Evolutionary conservation across 1,139 yeast species (phyloP).

Genomic region (Casaregolazyma lundiana): DNA sequence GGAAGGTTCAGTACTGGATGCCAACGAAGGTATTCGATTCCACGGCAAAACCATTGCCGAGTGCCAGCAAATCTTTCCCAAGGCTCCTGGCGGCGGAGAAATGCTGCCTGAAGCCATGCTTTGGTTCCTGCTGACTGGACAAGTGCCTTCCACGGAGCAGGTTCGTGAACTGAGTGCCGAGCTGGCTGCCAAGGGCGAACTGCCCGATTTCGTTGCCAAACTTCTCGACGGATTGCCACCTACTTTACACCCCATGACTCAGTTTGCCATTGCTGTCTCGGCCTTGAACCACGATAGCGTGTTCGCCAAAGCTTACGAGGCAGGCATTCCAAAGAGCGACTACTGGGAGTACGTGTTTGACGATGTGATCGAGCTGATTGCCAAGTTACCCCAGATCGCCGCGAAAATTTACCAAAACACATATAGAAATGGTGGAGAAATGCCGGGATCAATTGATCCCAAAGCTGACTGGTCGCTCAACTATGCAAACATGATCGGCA

Average conservation of each 20-base stretch:
- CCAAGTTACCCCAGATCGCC: slow-evolving; percentile 87
- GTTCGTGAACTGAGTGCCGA: slow-evolving; percentile 72
- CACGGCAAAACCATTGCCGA: slow-evolving; percentile 51
- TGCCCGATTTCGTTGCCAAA: slow-evolving; percentile 83
- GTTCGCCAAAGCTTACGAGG: slow-evolving; percentile 87
- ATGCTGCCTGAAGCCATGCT: slow-evolving; percentile 80
- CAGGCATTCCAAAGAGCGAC: slow-evolving; percentile 79
- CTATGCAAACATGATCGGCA: slow-evolving; percentile 80
- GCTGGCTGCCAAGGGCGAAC: slow-evolving; percentile 73
- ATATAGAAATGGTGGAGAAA: slow-evolving; percentile 74
- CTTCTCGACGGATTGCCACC: slow-evolving; percentile 79
- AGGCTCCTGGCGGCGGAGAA: slow-evolving; percentile 40
- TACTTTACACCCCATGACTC: slow-evolving; percentile 96
- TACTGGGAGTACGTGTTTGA: slow-evolving; percentile 94
- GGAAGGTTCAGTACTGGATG: slow-evolving; percentile 53
- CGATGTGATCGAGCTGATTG: slow-evolving; percentile 82
- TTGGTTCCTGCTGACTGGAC: slow-evolving; percentile 90
- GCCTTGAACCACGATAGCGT: slow-evolving; percentile 87
- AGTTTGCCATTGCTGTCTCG: slow-evolving; percentile 86
- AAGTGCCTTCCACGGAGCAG: slow-evolving; percentile 75
- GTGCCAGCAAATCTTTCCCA: slow-evolving; percentile 44
- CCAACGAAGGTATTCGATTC: slow-evolving; percentile 50
- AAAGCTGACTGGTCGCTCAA: slow-evolving; percentile 88
- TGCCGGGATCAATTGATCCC: slow-evolving; percentile 61
- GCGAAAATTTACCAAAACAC: slow-evolving; percentile 92